Conservation (phyloP, 2,329 filamentous ascomycete species). For the Amauroascus verrucosus region DNA sequence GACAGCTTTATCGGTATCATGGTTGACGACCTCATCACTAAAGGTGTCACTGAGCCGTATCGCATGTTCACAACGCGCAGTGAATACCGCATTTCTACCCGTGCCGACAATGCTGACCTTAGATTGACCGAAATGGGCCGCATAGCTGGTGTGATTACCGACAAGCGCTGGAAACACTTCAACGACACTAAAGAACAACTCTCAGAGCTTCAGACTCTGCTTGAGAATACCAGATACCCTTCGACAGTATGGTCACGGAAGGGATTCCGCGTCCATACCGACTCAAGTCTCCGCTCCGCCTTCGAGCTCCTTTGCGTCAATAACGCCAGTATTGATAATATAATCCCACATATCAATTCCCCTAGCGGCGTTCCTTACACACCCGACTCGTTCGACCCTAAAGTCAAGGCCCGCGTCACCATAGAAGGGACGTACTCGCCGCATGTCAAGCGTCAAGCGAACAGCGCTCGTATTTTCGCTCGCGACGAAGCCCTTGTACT, state of each 20-base stretch:
- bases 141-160: conserved; percentile 65
- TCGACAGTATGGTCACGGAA: conserved; percentile 56
- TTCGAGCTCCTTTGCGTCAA: conserved; percentile 68
- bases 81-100: conserved; percentile 86
- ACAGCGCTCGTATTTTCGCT: conserved; percentile 55
- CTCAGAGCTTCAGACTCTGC: conserved; percentile 50
- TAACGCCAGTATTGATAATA: conserved; percentile 47
- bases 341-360: conserved; percentile 45
- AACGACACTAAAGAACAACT: conserved; percentile 57
- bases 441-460: conserved; percentile 64
- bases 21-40: conserved; percentile 95
- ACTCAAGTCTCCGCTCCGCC: conserved; percentile 58
- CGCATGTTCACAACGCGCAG: conserved; percentile 95
- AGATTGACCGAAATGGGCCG: conserved; percentile 72
- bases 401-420: conserved; percentile 58
- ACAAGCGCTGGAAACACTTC: conserved; percentile 65
- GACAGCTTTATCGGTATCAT: conserved; percentile 98
- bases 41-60: conserved; percentile 93
- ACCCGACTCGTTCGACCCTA: conserved; percentile 42
- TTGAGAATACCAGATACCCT: conserved; percentile 50
- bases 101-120: conserved; percentile 87
- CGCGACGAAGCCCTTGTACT: conserved; percentile 67
- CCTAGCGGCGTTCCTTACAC: conserved; percentile 30
- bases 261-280: conserved; percentile 59
- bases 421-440: conserved; percentile 82